Conservation (phyloP, 1,284 basidiomycete genomes). For the Rhodotorula sp. region DNA sequence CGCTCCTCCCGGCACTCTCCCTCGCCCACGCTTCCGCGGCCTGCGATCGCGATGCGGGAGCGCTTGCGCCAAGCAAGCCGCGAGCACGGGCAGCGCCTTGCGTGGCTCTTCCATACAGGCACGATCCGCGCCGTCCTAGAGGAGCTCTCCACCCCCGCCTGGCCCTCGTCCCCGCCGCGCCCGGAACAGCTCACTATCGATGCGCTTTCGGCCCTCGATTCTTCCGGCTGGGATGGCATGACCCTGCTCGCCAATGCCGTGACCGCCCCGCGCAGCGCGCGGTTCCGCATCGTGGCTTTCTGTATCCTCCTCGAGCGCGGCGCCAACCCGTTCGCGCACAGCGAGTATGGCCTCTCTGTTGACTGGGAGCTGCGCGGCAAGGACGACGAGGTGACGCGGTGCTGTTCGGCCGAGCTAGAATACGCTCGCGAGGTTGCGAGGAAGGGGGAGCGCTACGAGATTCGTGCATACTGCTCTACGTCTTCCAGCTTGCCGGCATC, state of each 20-base stretch:
- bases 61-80: not conserved
- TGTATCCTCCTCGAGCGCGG: conserved; percentile 9
- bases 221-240: not conserved
- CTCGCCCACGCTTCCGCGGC: not conserved
- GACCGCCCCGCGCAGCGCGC: not conserved
- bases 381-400: not conserved
- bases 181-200: not conserved
- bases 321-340: not conserved
- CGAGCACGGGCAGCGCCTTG: not conserved
- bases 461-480: not conserved
- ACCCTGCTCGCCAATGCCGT: not conserved
- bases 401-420: not conserved
- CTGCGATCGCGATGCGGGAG: not conserved
- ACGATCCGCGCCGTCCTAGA: not conserved
- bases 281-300: not conserved
- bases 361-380: no score
- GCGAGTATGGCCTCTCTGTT: not conserved
- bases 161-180: no score
- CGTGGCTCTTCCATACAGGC: not conserved
- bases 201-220: not conserved
- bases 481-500: not conserved
- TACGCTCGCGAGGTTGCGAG: not conserved
- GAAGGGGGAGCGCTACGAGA: not conserved
- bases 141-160: not conserved
- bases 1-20: not conserved